Conservation (phyloP, 257 asterid genomes). For the Linaria vulgaris region DNA sequence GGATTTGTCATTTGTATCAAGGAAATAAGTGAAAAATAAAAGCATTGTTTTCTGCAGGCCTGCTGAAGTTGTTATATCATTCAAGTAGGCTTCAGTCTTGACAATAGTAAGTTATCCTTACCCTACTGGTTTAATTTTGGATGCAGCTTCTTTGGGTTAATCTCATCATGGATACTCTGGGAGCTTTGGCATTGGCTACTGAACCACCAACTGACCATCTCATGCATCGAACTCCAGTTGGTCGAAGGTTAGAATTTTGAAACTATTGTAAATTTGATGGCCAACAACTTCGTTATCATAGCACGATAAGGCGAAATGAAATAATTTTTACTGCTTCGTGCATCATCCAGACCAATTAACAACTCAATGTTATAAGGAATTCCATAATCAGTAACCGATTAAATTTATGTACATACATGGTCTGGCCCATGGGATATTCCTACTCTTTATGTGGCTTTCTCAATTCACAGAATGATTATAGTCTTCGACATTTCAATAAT, state of each 20-base stretch:
- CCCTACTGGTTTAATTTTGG: constrained; percentile 6
- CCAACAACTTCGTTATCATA: constrained; percentile 1
- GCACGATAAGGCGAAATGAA: background rate
- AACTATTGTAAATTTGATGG: constrained; percentile 1
- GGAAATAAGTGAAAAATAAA: constrained; percentile 6
- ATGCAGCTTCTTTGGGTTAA: constrained; percentile 95
- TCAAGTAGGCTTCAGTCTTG: background rate
- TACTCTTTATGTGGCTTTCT: background rate
- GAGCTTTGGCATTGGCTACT: constrained; percentile 97
- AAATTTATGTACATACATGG: background rate
- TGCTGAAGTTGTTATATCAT: background rate
- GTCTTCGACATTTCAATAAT: background rate
- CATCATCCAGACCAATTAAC: background rate
- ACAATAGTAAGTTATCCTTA: background rate
- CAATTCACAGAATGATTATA: background rate
- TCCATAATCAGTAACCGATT: background rate
- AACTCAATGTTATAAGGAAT: background rate
- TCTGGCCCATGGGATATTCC: background rate
- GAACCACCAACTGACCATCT: constrained; percentile 97
- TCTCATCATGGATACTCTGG: constrained; percentile 97
- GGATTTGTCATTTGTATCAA: background rate
- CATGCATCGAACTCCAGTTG: constrained; percentile 90
- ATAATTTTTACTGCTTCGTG: background rate
- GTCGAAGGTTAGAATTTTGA: constrained; percentile 66
- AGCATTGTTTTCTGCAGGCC: background rate